Percentiles rank a stretch among this genome's conserved stretches.
Evolutionary conservation across 352 stramenopile species (phyloP).

Genomic region (Phytophthora quininea): DNA sequence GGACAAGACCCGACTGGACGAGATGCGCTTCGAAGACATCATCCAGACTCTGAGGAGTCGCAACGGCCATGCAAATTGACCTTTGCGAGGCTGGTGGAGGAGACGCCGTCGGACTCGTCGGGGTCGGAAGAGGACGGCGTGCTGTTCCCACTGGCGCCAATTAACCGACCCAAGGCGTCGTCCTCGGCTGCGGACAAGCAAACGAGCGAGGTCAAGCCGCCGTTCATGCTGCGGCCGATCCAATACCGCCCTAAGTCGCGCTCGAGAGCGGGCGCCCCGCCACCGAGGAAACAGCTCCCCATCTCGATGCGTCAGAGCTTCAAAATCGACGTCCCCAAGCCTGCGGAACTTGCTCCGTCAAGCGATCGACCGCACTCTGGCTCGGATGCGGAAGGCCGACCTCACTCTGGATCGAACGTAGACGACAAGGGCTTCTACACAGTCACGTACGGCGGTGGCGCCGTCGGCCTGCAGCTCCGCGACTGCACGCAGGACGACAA

Average conservation of each 20-base stretch:
- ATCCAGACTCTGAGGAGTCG: conserved; percentile 60
- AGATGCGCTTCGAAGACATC: conserved; percentile 74
- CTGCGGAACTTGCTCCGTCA: conserved; percentile 2
- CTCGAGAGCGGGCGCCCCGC: conserved; percentile 24
- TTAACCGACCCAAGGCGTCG: conserved; percentile 17
- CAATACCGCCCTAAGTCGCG: conserved; percentile 23
- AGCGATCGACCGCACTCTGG: conserved; percentile 21
- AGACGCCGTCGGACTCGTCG: conserved; percentile 31
- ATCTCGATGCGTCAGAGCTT: conserved; percentile 70
- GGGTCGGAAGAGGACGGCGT: conserved; percentile 27
- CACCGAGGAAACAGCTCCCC: conserved; percentile 28
- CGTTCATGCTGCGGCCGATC: conserved; percentile 26
- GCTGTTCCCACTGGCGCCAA: conserved; percentile 18
- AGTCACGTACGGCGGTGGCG: conserved; percentile 61
- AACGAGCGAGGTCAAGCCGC: conserved; percentile 20
- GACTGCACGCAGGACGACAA: conserved; percentile 55
- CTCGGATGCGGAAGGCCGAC: conserved; percentile 20
- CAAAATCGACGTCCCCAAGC: conserved; percentile 47
- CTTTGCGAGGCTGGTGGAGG: conserved; percentile 58
- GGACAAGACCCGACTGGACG: conserved; percentile 46
- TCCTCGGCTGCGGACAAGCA: conserved; percentile 20
- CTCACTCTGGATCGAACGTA: conserved; percentile 25
- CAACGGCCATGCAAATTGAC: conserved; percentile 62
- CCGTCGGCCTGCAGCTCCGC: conserved; percentile 50
- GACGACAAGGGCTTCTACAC: conserved; percentile 70